Base-by-base conservation (phyloP, 129 eudicot species). In the Helichrysum umbraculigerum region DNA sequence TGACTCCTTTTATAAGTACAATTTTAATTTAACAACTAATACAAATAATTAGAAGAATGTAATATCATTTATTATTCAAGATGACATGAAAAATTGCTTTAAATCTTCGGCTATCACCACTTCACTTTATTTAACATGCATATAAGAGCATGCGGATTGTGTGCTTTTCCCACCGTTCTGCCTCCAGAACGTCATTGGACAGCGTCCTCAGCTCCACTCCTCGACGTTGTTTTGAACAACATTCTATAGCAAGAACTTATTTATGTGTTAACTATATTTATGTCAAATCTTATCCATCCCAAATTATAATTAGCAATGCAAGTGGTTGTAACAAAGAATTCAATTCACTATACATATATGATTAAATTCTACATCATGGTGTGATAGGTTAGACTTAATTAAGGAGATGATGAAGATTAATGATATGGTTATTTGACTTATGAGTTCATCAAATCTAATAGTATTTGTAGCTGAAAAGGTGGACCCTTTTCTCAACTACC, bases 401-500 rank as follows among this genome's bases (percentile, higher is more conserved):
- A 5, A 29, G 59, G 35, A 76, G 76, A 73, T 68, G 78, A 65
- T 66, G 33, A 68, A 81, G 17, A 47, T 19, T 17, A 77, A 68
- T 69, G 52, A 25, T 51, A 59, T 77, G 32, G 75, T 76, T 70
- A 44, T 81, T 82, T 81, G 86, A 81, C 86, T 85, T 74, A 7
- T 14, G 67, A 70, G 75, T 58, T 50, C 72, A 50, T 72, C 83
- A 66, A 72, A 58, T 77, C 34, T 71, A 42, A 67, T 39, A 74
- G 85, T 58, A 33, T 57, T 6, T 47, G 10, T 77, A 44, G 62
- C 58, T 78, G 54, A 77, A 82, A 60, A 72, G 70, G 52, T 66
- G 82, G 82, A 73, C 79, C 86, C 75, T n/a, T 72, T 71, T 60
- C 78, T 78, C 82, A 82, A 82, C 86, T 42, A 58, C 79, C 60